phyloP scores from a whole-genome alignment of 306 rosid genomes.

The Dryas alaskensis region DNA sequence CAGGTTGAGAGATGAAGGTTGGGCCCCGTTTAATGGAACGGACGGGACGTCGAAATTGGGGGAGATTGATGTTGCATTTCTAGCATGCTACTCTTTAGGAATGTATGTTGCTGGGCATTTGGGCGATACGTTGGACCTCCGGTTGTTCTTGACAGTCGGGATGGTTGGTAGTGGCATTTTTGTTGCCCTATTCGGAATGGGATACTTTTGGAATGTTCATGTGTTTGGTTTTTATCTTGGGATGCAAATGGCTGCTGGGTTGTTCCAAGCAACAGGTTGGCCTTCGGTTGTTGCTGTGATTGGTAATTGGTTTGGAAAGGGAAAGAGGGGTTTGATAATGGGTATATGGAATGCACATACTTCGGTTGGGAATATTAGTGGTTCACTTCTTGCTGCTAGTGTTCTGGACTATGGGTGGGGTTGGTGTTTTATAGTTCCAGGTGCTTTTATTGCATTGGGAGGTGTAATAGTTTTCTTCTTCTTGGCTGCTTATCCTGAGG shows the following conservation, averaged over 20 bases:
- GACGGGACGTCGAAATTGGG: constrained; percentile 67
- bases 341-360: constrained; percentile 90
- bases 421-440: constrained; percentile 69
- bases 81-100: constrained; percentile 63
- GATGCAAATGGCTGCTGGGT: constrained; percentile 75
- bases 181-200: constrained; percentile 68
- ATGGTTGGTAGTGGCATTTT: constrained; percentile 81
- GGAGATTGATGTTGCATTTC: constrained; percentile 70
- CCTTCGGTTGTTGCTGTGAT: constrained; percentile 86
- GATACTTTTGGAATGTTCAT: constrained; percentile 62
- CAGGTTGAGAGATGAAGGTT: constrained; percentile 30
- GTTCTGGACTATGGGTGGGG: constrained; percentile 90
- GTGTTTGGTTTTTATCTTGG: constrained; percentile 52
- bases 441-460: constrained; percentile 45
- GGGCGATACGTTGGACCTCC: constrained; percentile 63
- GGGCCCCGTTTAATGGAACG: constrained; percentile 63
- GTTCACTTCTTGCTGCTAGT: constrained; percentile 72
- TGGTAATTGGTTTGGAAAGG: constrained; percentile 84
- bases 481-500: constrained; percentile 72
- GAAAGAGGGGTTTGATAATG: constrained; percentile 77
- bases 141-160: constrained; percentile 55
- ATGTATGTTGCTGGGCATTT: constrained; percentile 77
- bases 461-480: constrained; percentile 60
- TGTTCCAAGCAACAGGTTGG: constrained; percentile 90
- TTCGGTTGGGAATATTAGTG: constrained; percentile 73